Conservation (phyloP, 352 stramenopile species). For the Pythium oligandrum region DNA sequence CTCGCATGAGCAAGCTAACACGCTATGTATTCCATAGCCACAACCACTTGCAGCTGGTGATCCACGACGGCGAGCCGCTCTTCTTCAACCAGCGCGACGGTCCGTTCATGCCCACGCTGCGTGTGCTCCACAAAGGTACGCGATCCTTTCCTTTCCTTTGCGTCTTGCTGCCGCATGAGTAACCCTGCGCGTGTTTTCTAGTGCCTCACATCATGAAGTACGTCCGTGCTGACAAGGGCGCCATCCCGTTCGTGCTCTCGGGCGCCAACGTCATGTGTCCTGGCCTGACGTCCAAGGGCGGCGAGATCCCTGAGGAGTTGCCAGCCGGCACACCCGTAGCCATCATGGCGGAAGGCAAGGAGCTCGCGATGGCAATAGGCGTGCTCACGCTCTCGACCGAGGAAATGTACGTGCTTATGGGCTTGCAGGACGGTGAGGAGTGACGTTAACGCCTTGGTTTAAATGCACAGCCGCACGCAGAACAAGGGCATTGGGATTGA, state of each 20-base stretch:
- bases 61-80: conserved; percentile 88
- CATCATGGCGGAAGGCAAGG: conserved; percentile 98
- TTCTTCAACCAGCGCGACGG: conserved; percentile 97
- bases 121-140: conserved; percentile 92
- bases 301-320: conserved; percentile 89
- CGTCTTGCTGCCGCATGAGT: too few relatives aligned
- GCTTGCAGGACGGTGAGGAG: too few relatives aligned
- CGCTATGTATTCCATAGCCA: conserved; percentile 11
- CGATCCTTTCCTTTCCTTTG: too few relatives aligned
- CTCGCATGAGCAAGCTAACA: conserved; percentile 16
- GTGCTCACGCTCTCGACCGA: conserved; percentile 94
- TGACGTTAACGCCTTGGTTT: too few relatives aligned
- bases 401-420: conserved; percentile 84
- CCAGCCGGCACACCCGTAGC: conserved; percentile 81
- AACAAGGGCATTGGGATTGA: conserved; percentile 98
- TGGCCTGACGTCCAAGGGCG: conserved; percentile 94
- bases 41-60: conserved; percentile 89
- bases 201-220: conserved; percentile 91
- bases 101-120: conserved; percentile 95
- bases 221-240: conserved; percentile 95
- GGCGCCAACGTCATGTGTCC: conserved; percentile 99
- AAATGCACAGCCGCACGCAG: conserved; percentile 64
- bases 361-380: conserved; percentile 95
- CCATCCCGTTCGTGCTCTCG: conserved; percentile 97
- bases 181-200: conserved; percentile 11